Base-by-base conservation (phyloP, 2,329 filamentous ascomycete genomes). In the Nigrospora osmanthi region DNA sequence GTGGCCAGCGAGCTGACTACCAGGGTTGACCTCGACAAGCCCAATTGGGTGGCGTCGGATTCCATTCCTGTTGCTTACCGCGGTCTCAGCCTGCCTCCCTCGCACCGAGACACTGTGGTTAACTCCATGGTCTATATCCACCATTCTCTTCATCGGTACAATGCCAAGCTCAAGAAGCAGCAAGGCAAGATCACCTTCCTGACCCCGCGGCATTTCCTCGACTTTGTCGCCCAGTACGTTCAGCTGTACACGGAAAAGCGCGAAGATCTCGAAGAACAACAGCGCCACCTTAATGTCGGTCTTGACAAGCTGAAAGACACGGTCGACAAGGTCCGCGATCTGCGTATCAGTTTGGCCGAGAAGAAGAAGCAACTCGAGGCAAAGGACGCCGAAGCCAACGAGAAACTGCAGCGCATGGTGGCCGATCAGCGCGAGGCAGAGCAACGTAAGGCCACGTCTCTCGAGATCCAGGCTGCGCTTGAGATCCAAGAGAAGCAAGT, bases 61-160 rank as follows among this genome's bases (percentile, higher is more conserved):
- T 93, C 84, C 47, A 88, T 98, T 51, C 93, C 90, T 3, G 85
- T 97, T 30, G 93, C 90, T 10, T 98, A 95, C 63, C 83, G 89
- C 44, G 87, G 87, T 38, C 80, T 98, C 44, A 77, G 69, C 48
- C 73, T 97, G 44, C 94, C 93, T 17, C 87, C 91, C 10, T 87
- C 86, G 44, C 91, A 98, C 64, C 83, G 93, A 51, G 89, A 96
- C 63, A 81, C 90, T 3, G 83, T 99, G 39, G 80, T 98, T 65
- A 99, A 99, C 63, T 87, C 90, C 0, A 98, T 99, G 93, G 94
- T 99, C 3, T 94, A 95, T 59, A 91, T 98, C 16, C 93, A 99
- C 61, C 89, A 97, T 68, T 98, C 93, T 2, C 71, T 98, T 40
- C 88, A 91, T 50, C 78, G 80, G 42, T 94, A 96, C 76, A 98